Percentiles rank a stretch among this genome's conserved stretches.
These are phyloP conservation scores for Monosporascus sp. DNA, from an alignment of 2,329 filamentous ascomycete species.

Conservation along the genomic window DNA sequence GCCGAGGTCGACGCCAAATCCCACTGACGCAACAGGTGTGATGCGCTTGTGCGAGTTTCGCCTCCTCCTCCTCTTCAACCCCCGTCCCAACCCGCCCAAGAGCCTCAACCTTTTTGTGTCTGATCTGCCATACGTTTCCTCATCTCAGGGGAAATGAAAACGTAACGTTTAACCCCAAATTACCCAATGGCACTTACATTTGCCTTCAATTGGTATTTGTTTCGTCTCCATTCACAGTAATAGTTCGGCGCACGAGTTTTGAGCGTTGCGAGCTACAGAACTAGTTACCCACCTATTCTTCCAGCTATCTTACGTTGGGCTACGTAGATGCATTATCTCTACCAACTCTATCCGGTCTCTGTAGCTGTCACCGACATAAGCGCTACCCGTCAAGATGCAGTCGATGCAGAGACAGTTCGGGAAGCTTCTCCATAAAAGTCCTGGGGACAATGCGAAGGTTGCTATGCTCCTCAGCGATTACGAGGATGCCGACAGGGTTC, in stretches of 20 bases:
- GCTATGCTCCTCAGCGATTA: constrained; percentile 72
- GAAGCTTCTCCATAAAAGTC: constrained; percentile 60
- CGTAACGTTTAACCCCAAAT: too few species aligned
- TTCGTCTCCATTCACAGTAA: too few species aligned
- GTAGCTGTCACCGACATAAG: neutral
- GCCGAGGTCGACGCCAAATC: neutral
- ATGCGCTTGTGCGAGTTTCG: neutral
- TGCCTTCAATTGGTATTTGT: too few species aligned
- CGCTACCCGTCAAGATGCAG: constrained; percentile 47
- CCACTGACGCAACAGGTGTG: neutral
- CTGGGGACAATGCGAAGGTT: constrained; percentile 72
- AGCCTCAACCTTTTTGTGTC: too few species aligned
- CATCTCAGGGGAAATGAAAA: neutral
- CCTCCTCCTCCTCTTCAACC: neutral
- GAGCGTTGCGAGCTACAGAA: neutral
- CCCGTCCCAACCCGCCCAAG: too few species aligned
- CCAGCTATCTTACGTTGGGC: neutral
- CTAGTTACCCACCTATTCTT: neutral
- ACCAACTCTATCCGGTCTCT: neutral
- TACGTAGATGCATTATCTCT: neutral
- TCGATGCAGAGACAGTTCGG: constrained; percentile 71
- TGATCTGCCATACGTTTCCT: neutral
- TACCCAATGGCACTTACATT: too few species aligned
- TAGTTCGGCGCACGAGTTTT: too few species aligned
- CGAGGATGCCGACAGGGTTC: constrained; percentile 69